A percentile compares a stretch with the other conserved stretches of the same genome.
Conservation (phyloP, 805 yeast genomes). For the Huiozyma naganishii region DNA sequence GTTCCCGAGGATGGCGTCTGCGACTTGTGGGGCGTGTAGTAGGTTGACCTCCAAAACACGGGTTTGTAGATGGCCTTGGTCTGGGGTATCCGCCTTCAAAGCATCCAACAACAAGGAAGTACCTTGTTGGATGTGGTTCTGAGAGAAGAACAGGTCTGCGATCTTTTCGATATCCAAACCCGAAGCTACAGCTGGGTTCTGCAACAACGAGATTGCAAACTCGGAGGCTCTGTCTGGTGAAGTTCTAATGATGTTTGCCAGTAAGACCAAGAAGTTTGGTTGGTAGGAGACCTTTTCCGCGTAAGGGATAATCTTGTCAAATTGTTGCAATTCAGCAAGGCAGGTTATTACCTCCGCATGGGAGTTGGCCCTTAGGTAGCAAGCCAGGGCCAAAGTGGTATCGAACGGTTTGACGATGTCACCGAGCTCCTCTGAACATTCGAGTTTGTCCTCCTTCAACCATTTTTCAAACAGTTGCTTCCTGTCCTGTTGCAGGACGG, state of each 20-base stretch:
- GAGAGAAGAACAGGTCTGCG: conserved; percentile 90
- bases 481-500: conserved; percentile 91
- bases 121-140: conserved; percentile 92
- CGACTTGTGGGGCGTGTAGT: conserved; percentile 97
- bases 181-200: conserved; percentile 46
- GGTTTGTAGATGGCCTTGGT: conserved; percentile 93
- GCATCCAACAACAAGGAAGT: conserved; percentile 95
- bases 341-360: conserved; percentile 85
- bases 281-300: conserved; percentile 79
- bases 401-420: conserved; percentile 88
- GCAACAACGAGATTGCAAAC: conserved; percentile 79
- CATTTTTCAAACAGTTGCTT: conserved; percentile 90
- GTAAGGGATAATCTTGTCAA: conserved; percentile 90
- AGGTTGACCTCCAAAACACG: conserved; percentile 86
- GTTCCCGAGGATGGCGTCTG: conserved; percentile 95
- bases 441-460: conserved; percentile 89
- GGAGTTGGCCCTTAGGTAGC: conserved; percentile 71
- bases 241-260: conserved; percentile 82
- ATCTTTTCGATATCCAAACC: conserved; percentile 71
- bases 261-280: conserved; percentile 82
- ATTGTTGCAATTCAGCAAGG: conserved; percentile 91
- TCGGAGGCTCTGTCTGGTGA: conserved; percentile 98
- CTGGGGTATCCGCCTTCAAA: conserved; percentile 82
- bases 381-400: conserved; percentile 76
- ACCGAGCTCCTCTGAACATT: conserved; percentile 94